A percentile compares a stretch with the other conserved stretches of the same genome.
Evolutionary conservation across 2,329 filamentous ascomycete genomes (phyloP).

Genomic region (Arthroderma sp.): DNA sequence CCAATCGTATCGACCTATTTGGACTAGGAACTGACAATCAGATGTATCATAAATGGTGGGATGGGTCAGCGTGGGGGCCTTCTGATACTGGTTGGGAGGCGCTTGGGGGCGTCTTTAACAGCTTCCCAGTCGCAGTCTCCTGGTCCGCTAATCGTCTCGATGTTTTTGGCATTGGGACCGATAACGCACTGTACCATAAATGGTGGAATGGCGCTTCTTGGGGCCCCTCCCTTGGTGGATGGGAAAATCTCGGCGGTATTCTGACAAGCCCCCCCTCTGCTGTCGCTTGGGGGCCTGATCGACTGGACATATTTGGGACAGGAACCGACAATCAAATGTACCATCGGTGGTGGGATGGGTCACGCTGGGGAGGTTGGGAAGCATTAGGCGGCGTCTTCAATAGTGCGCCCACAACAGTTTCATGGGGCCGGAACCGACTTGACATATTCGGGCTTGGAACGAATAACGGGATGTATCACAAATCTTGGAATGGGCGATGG

Average conservation of each 20-base stretch:
- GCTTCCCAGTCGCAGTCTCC: constrained; percentile 7
- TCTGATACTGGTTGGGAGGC: constrained; percentile 7
- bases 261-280: constrained; percentile 12
- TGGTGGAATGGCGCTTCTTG: constrained; percentile 9
- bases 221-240: constrained; percentile 8
- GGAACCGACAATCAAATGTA: constrained; percentile 13
- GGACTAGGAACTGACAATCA: constrained; percentile 11
- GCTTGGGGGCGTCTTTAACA: constrained; percentile 9
- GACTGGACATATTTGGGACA: constrained; percentile 14
- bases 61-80: constrained; percentile 8
- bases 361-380: constrained; percentile 8
- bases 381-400: constrained; percentile 12
- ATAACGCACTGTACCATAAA: constrained; percentile 9
- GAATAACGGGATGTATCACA: constrained; percentile 10
- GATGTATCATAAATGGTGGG: constrained; percentile 13
- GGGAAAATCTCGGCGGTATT: constrained; percentile 13
- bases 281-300: constrained; percentile 11
- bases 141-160: constrained; percentile 9
- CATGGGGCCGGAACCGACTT: constrained; percentile 11
- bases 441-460: constrained; percentile 14
- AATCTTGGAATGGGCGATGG: constrained; percentile 10
- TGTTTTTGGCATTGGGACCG: constrained; percentile 9
- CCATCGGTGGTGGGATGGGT: constrained; percentile 10
- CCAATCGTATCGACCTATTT: constrained; percentile 13
- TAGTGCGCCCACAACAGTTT: constrained; percentile 11